phyloP scores from a whole-genome alignment of 179 eudicot species.

The Corrigiola litoralis region DNA sequence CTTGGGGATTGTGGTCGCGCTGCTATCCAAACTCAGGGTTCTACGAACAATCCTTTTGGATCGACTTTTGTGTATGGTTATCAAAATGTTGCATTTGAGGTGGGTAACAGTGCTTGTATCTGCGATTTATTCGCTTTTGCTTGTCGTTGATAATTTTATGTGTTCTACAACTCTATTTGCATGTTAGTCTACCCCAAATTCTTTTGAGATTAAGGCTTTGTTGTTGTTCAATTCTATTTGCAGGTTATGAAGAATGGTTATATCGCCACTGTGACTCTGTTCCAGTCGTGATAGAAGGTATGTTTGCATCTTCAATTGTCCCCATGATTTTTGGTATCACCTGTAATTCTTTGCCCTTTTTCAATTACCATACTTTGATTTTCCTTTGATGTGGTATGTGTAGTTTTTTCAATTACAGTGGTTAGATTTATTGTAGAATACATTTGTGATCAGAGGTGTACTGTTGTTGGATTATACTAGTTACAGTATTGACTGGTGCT shows the following conservation, averaged over 20 bases:
- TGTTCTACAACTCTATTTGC: not conserved
- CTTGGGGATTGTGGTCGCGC: conserved; percentile 96
- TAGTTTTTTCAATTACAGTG: not conserved
- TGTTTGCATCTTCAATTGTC: no score
- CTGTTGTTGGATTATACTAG: not conserved
- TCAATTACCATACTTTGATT: no score
- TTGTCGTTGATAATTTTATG: not conserved
- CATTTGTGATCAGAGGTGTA: not conserved
- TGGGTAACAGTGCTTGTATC: conserved; percentile 18
- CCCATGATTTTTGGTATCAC: no score
- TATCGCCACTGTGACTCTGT: conserved; percentile 86
- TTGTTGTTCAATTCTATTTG: no score
- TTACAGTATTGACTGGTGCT: not conserved
- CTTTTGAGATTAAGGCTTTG: no score
- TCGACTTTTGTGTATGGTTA: conserved; percentile 96
- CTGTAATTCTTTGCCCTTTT: no score
- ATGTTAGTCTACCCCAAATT: no score
- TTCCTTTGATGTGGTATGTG: no score
- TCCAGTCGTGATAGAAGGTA: conserved; percentile 62
- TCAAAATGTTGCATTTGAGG: conserved; percentile 93
- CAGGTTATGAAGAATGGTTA: conserved; percentile 97
- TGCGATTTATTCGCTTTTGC: not conserved
- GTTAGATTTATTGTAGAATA: conserved; percentile 3
- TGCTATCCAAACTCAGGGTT: conserved; percentile 96
- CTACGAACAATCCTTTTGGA: conserved; percentile 90